phyloP scores from a whole-genome alignment of 1,284 basidiomycete species.

The Ustilago hordei region DNA sequence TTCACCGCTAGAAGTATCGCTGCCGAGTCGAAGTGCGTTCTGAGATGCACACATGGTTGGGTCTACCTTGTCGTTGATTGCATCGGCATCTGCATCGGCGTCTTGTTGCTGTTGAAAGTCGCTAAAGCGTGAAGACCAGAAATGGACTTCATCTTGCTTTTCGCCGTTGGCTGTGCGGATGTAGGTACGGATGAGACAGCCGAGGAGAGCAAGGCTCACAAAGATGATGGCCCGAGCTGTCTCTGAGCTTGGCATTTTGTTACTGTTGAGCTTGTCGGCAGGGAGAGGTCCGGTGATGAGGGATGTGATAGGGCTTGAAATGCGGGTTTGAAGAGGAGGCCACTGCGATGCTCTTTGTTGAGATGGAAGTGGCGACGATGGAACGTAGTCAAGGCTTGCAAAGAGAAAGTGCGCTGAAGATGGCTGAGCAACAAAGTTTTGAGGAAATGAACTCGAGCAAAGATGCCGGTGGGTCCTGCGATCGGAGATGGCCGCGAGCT shows the following conservation, averaged over 20 bases:
- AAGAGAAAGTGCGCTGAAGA: not conserved
- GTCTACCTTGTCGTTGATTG: slow-evolving; percentile 1
- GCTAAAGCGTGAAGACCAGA: slow-evolving; percentile 43
- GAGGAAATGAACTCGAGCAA: slow-evolving; percentile 10
- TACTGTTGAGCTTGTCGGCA: slow-evolving; percentile 4
- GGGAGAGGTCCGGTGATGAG: not conserved
- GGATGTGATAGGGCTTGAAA: not conserved
- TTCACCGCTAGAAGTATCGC: slow-evolving; percentile 44
- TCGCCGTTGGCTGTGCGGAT: slow-evolving; percentile 49
- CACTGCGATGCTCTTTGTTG: not conserved
- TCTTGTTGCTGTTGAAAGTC: slow-evolving; percentile 9
- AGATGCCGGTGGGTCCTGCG: not conserved
- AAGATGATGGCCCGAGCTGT: slow-evolving; percentile 38
- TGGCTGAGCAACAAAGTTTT: not conserved
- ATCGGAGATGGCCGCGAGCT: slow-evolving; percentile 4
- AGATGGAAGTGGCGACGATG: not conserved
- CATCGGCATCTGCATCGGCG: not conserved
- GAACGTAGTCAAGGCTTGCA: not conserved
- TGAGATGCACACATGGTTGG: not conserved
- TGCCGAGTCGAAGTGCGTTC: slow-evolving; percentile 13
- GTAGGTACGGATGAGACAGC: slow-evolving; percentile 50
- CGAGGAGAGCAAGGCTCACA: slow-evolving; percentile 34
- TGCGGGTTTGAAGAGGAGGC: not conserved
- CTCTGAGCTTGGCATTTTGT: slow-evolving; percentile 41
- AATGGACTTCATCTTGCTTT: slow-evolving; percentile 43